These are phyloP conservation scores for Grosmannia huntii DNA, from an alignment of 2,329 filamentous ascomycete genomes.

Conservation along the genomic window DNA sequence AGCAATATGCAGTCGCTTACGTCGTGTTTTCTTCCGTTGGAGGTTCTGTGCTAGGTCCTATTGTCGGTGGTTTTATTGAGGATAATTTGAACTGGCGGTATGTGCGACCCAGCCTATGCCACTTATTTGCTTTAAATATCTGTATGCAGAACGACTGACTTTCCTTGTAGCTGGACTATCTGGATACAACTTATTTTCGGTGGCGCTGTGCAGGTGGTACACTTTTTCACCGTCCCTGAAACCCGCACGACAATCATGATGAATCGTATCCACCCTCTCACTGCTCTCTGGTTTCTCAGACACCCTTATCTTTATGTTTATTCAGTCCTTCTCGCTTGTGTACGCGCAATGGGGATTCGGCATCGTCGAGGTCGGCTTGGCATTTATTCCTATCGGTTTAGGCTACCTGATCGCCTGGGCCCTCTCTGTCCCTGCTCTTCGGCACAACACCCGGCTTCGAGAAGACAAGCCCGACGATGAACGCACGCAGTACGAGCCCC, in stretches of 20 bases:
- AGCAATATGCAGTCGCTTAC: conserved; percentile 65
- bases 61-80: conserved; percentile 67
- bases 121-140: too few species aligned
- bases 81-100: conserved; percentile 50
- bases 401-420: conserved; percentile 53
- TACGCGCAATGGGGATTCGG: conserved; percentile 55
- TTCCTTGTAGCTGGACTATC: conserved; percentile 36
- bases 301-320: conserved; percentile 66
- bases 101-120: background rate
- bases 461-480: conserved; percentile 38
- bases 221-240: conserved; percentile 61
- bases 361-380: conserved; percentile 41
- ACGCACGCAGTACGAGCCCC: conserved; percentile 54
- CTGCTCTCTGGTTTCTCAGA: conserved; percentile 62
- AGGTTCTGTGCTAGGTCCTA: conserved; percentile 63
- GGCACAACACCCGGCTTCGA: conserved; percentile 37
- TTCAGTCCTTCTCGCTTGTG: conserved; percentile 57
- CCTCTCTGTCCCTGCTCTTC: conserved; percentile 44
- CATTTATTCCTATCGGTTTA: conserved; percentile 53
- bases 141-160: background rate
- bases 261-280: conserved; percentile 59
- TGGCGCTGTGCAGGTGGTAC: conserved; percentile 51
- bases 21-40: conserved; percentile 71
- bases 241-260: conserved; percentile 67
- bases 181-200: conserved; percentile 81